Evolutionary conservation across 169 alveolate species (phyloP).

Genomic region (Theileria parva): DNA sequence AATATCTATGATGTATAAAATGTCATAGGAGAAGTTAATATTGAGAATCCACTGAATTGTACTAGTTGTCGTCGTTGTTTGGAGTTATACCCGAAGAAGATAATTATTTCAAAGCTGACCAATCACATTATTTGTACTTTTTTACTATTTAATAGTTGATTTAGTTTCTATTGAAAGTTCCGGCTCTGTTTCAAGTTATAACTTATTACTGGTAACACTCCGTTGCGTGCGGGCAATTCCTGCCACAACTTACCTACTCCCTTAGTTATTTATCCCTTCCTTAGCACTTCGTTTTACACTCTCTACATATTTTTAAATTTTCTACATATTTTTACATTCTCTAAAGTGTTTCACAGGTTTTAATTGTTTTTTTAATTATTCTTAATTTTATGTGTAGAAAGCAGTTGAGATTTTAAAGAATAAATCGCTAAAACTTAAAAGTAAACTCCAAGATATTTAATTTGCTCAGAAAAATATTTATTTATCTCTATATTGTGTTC

Average conservation of each 20-base stretch:
- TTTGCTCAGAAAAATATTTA: neutral
- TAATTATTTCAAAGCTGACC: slow-evolving; percentile 77
- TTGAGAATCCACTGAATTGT: slow-evolving; percentile 89
- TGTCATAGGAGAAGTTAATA: slow-evolving; percentile 79
- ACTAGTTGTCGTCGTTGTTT: slow-evolving; percentile 97
- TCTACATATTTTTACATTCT: no score
- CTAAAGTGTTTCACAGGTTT: no score
- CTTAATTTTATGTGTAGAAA: slow-evolving; percentile 13
- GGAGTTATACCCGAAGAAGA: slow-evolving; percentile 85
- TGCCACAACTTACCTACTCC: neutral
- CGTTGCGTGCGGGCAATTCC: no score
- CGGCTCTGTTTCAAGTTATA: slow-evolving; percentile 58
- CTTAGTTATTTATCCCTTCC: no score
- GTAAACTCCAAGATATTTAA: slow-evolving; percentile 40
- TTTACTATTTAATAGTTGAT: neutral
- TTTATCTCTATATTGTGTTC: neutral
- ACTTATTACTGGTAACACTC: slow-evolving; percentile 24
- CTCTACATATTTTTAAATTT: neutral
- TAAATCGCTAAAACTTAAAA: slow-evolving; percentile 43
- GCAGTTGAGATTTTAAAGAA: slow-evolving; percentile 59
- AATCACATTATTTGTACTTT: slow-evolving; percentile 82
- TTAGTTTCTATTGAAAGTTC: slow-evolving; percentile 56
- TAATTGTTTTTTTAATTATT: no score
- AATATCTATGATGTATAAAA: neutral
- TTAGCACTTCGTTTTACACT: neutral